A percentile compares a stretch with the other conserved stretches of the same genome.
These are phyloP conservation scores for Solanum ahanhuiri DNA, from an alignment of 257 asterid species.

Conservation along the genomic window DNA sequence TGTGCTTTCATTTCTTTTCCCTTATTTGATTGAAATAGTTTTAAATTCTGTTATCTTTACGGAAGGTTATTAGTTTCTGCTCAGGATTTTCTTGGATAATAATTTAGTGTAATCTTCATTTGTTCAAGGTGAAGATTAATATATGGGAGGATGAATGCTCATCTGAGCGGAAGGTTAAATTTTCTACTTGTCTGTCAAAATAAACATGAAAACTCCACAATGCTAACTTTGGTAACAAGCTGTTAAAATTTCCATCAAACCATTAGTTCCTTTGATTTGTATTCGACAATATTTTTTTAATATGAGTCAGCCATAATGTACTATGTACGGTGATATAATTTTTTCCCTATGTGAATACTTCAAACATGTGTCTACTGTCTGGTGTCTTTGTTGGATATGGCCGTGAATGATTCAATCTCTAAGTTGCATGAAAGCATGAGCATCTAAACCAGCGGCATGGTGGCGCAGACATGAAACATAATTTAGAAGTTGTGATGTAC, in stretches of 20 bases:
- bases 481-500: background rate
- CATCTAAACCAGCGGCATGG: background rate
- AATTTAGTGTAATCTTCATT: background rate
- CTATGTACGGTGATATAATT: background rate
- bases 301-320: background rate
- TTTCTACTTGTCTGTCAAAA: background rate
- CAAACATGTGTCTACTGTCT: background rate
- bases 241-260: background rate
- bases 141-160: background rate
- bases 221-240: background rate
- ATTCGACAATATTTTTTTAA: background rate
- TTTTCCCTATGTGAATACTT: background rate
- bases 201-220: background rate
- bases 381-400: background rate
- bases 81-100: background rate
- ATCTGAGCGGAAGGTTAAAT: background rate
- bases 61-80: background rate
- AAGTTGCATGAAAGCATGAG: background rate
- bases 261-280: background rate
- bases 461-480: background rate
- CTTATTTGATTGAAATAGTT: background rate
- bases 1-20: background rate
- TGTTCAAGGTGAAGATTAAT: background rate
- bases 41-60: background rate
- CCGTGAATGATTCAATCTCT: background rate